Conservation (phyloP, 169 alveolate species). For the Sarcocystis neurona region DNA sequence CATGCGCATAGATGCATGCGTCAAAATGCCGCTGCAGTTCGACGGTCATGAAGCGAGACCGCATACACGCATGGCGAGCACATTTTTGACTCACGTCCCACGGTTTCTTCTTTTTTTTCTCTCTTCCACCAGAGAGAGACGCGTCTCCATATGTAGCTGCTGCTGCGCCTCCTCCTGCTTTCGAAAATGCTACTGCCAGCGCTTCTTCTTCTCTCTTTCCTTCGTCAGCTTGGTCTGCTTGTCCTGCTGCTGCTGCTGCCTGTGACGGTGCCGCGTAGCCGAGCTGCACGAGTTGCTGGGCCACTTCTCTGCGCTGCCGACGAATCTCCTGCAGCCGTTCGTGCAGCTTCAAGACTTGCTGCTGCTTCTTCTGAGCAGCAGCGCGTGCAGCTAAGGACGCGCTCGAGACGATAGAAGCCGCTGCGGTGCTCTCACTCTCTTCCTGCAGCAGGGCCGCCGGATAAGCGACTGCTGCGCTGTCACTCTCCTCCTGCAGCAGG, state of each 20-base stretch:
- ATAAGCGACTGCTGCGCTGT: no score
- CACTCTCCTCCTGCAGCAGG: no score
- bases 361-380: neutral
- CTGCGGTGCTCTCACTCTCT: no score
- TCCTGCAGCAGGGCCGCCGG: no score
- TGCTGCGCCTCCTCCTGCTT: neutral
- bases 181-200: no score
- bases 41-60: no score
- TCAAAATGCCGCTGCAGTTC: no score
- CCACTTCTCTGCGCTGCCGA: neutral
- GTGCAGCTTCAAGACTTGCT: constrained; percentile 8
- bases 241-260: neutral
- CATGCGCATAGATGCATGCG: no score
- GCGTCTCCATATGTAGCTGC: neutral
- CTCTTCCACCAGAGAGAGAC: neutral
- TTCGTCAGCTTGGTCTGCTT: neutral
- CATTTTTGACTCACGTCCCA: no score
- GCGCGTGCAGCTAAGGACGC: constrained; percentile 29
- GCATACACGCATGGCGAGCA: no score
- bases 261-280: neutral
- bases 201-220: no score
- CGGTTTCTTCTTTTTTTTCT: constrained; percentile 14
- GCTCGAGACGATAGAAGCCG: neutral
- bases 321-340: constrained; percentile 13
- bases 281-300: neutral